Percentiles rank a stretch among this genome's conserved stretches.
Conservation (phyloP, 768 basidiomycete species). For the Hypholoma fasciculare region DNA sequence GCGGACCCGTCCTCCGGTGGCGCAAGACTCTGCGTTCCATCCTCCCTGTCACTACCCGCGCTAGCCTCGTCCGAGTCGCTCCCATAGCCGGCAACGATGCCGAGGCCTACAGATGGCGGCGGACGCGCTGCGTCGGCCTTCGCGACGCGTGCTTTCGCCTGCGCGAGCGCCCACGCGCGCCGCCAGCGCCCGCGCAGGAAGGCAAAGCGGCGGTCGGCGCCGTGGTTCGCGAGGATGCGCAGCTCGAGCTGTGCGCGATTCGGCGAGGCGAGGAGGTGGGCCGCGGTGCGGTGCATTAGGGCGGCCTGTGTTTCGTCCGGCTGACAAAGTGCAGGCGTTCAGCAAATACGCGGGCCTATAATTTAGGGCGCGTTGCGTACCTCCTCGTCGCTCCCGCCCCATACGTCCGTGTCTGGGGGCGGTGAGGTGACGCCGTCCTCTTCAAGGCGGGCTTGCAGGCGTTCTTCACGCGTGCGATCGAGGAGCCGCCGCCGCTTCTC, state of each 20-base stretch:
- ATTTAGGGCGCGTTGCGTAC: conserved; percentile 28
- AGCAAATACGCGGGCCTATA: background rate
- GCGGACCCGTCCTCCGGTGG: background rate
- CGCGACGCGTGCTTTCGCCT: conserved; percentile 42
- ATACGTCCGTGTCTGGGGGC: conserved; percentile 40
- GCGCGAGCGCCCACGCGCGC: conserved; percentile 58
- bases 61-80: conserved; percentile 34
- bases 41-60: conserved; percentile 16
- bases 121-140: conserved; percentile 16
- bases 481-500: conserved; percentile 68
- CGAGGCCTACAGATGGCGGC: conserved; percentile 35
- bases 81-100: conserved; percentile 59
- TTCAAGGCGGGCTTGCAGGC: conserved; percentile 57
- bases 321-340: conserved; percentile 27
- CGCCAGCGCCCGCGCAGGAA: conserved; percentile 82
- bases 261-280: conserved; percentile 65
- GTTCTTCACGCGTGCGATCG: conserved; percentile 59
- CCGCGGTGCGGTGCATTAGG: conserved; percentile 76
- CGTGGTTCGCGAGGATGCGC: conserved; percentile 86
- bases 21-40: conserved; percentile 15
- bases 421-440: conserved; percentile 40
- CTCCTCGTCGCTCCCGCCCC: conserved; percentile 76
- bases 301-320: conserved; percentile 59
- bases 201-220: conserved; percentile 73
- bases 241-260: conserved; percentile 85